Base-by-base conservation (phyloP, 345 rosid genomes). In the Gossypium mustelinum region DNA sequence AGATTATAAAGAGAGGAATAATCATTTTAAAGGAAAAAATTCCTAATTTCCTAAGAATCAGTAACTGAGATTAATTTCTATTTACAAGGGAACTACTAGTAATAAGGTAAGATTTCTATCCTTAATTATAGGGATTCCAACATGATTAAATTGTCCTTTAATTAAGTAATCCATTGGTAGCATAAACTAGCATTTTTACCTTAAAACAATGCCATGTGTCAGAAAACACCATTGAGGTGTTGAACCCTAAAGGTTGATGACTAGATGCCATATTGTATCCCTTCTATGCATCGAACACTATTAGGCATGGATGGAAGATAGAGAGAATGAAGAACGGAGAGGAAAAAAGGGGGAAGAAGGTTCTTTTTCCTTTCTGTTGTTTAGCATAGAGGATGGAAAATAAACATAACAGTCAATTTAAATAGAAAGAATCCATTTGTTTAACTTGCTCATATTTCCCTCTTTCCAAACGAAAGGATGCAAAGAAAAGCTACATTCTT, bases 151-250 rank as follows among this genome's bases (percentile, higher is more conserved):
- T 14, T 66, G 43, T 47, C 51, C 68, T 70, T 56, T 14, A 17
- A 39, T 56, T 60, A 22, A 60, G 50, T 29, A 59, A 73, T 71
- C 24, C 78, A 56, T 68, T 43, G 9, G 72, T n/a, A 18, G 9
- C 70, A 48, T 13, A 24, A 61, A 43, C 65, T 50, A 50, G 25
- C 48, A 69, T 57, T 51, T 27, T 48, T 2, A 2, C 9, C 59
- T 64, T n/a, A 6, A 39, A 13, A 60, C n/a, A 44, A 76, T 70
- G 76, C 60, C 22, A 69, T 51, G 20, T 11, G 2, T 51, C 9
- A 17, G 2, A 61, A 29, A 11, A 13, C 14, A 41, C 10, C 25
- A 20, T 48, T 13, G 20, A 13, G 13, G 57, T 14, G 13, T 68
- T 20, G 5, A 68, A 69, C 17, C 14, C 22, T 27, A 69, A 51